These are phyloP conservation scores for Vicia faba DNA, from an alignment of 306 rosid species.

Conservation along the genomic window DNA sequence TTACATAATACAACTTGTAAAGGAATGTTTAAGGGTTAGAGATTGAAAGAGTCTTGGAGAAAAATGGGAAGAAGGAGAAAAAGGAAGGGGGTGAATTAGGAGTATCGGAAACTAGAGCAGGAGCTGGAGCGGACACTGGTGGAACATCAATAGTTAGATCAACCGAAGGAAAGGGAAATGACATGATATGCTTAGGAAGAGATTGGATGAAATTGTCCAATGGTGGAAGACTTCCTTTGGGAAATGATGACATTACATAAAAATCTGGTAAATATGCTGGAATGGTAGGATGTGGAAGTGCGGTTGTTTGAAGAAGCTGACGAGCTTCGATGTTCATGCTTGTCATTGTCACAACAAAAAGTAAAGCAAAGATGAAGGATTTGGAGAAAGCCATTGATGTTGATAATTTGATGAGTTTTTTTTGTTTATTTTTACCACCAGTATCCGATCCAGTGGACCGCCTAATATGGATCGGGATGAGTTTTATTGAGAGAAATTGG, in stretches of 20 bases:
- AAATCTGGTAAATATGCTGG: slow-evolving; percentile 19
- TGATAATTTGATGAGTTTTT: background rate
- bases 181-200: background rate
- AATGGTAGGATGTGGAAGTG: slow-evolving; percentile 28
- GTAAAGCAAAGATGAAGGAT: slow-evolving; percentile 19
- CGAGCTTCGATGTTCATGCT: slow-evolving; percentile 37
- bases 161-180: slow-evolving; percentile 36
- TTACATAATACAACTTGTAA: no score
- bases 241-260: background rate
- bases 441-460: no score
- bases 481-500: background rate
- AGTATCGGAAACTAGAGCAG: background rate
- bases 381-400: slow-evolving; percentile 30
- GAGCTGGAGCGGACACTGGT: background rate
- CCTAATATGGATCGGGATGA: no score
- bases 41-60: slow-evolving; percentile 41
- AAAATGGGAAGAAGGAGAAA: slow-evolving; percentile 32
- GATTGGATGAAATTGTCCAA: background rate
- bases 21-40: slow-evolving; percentile 30
- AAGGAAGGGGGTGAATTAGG: slow-evolving; percentile 25
- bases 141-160: slow-evolving; percentile 1
- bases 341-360: slow-evolving; percentile 29
- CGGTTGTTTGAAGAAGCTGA: slow-evolving; percentile 28
- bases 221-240: background rate
- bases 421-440: no score